Percentiles rank a stretch among this genome's conserved stretches.
phyloP scores from a whole-genome alignment of 306 rosid species.

The Psophocarpus tetragonolobus region DNA sequence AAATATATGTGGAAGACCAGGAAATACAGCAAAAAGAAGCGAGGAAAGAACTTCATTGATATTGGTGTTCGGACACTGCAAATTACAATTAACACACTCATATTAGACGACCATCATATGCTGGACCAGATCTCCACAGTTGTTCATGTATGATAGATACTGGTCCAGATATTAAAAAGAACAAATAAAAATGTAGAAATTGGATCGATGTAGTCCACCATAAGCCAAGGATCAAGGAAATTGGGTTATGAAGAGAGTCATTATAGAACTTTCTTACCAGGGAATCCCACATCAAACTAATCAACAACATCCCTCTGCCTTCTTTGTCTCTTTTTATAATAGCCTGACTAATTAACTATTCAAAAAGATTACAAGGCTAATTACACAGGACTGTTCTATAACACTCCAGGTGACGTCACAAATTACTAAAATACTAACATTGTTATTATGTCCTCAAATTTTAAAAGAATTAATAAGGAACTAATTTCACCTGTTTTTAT shows the following conservation, averaged over 20 bases:
- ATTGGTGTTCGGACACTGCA: slow-evolving; percentile 99
- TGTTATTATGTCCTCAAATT: too few relatives aligned
- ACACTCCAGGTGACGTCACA: too few relatives aligned
- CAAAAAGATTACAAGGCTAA: background rate
- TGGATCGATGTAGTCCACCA: background rate
- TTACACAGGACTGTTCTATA: too few relatives aligned
- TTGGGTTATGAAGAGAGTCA: background rate
- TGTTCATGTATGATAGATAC: background rate
- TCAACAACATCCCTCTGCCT: background rate
- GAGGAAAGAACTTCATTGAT: slow-evolving; percentile 99
- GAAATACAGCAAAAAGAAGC: slow-evolving; percentile 95
- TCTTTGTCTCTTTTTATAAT: background rate
- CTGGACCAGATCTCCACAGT: background rate
- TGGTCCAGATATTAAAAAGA: background rate
- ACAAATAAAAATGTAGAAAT: background rate
- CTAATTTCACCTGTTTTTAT: too few relatives aligned
- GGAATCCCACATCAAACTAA: background rate
- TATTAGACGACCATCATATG: slow-evolving; percentile 38
- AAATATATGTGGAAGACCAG: slow-evolving; percentile 96
- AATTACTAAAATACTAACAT: too few relatives aligned
- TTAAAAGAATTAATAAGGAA: too few relatives aligned
- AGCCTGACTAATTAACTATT: background rate
- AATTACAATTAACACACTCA: slow-evolving; percentile 32
- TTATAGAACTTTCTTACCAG: background rate
- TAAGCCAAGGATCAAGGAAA: background rate